Conservation (phyloP, 495 filamentous ascomycete genomes). For the Elaphomyces granulatus region DNA sequence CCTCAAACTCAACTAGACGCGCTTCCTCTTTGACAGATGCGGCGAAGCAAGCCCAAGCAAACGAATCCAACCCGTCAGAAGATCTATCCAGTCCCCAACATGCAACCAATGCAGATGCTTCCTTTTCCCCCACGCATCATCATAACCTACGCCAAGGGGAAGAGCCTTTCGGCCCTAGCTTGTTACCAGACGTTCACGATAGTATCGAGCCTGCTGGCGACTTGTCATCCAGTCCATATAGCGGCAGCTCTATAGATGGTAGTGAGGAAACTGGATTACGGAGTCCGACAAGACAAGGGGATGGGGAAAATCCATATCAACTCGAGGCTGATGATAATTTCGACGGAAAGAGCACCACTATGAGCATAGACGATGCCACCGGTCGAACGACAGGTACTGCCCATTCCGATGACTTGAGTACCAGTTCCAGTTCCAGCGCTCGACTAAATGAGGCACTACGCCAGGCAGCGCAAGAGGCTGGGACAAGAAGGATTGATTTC, state of each 20-base stretch:
- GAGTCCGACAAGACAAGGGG: conserved; percentile 35
- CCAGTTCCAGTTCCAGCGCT: conserved; percentile 48
- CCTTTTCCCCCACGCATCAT: conserved; percentile 55
- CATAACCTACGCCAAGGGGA: conserved; percentile 43
- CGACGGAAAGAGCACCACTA: conserved; percentile 56
- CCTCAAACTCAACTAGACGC: conserved; percentile 55
- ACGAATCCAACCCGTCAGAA: conserved; percentile 38
- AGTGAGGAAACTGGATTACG: conserved; percentile 41
- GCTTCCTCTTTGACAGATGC: conserved; percentile 45
- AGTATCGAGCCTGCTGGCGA: conserved; percentile 46
- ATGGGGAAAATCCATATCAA: conserved; percentile 34
- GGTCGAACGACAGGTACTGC: conserved; percentile 45
- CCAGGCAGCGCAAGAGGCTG: conserved; percentile 59
- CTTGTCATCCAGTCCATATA: conserved; percentile 67
- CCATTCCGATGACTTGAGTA: conserved; percentile 39
- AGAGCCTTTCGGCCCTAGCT: conserved; percentile 31
- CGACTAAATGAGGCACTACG: conserved; percentile 64
- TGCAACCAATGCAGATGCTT: conserved; percentile 41
- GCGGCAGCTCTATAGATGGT: conserved; percentile 45
- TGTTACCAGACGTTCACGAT: too few relatives aligned
- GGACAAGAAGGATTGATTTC: conserved; percentile 44
- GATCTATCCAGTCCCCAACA: conserved; percentile 52
- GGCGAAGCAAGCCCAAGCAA: conserved; percentile 24
- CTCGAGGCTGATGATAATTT: conserved; percentile 40
- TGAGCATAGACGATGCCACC: conserved; percentile 63